Evolutionary conservation across 2,329 filamentous ascomycete species (phyloP).

Genomic region (Cercospora berteroae): DNA sequence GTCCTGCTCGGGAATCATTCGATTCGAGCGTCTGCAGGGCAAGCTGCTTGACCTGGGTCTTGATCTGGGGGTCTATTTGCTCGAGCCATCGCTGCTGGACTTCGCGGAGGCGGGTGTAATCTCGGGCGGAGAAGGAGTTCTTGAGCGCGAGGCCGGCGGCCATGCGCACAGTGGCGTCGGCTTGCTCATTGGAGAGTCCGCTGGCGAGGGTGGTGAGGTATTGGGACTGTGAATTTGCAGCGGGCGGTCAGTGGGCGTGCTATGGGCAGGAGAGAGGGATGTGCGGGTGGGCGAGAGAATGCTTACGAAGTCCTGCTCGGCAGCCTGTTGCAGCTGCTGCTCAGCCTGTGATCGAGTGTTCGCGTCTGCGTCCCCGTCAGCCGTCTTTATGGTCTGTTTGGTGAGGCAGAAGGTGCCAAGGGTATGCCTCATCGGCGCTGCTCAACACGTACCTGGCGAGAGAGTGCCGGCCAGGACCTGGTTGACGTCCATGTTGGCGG

Average conservation of each 20-base stretch:
- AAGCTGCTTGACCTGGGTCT: slow-evolving; percentile 82
- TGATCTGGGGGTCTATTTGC: slow-evolving; percentile 76
- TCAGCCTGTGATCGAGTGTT: slow-evolving; percentile 86
- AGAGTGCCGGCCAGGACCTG: slow-evolving; percentile 96
- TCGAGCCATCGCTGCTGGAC: slow-evolving; percentile 92
- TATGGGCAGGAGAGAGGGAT: neutral
- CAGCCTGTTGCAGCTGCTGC: slow-evolving; percentile 87
- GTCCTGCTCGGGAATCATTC: slow-evolving; percentile 75
- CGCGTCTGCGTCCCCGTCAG: slow-evolving; percentile 63
- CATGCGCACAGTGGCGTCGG: slow-evolving; percentile 79
- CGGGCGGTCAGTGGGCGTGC: slow-evolving; percentile 16
- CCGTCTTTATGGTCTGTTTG: slow-evolving; percentile 28
- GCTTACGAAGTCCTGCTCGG: slow-evolving; percentile 91
- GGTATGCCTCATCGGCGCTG: slow-evolving; percentile 30
- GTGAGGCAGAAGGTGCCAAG: slow-evolving; percentile 22
- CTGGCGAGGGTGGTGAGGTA: slow-evolving; percentile 91
- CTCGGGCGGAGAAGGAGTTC: slow-evolving; percentile 95
- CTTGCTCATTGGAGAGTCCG: slow-evolving; percentile 88
- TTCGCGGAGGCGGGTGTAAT: slow-evolving; percentile 80
- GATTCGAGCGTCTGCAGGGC: slow-evolving; percentile 85
- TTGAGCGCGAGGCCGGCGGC: slow-evolving; percentile 96
- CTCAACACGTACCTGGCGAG: slow-evolving; percentile 72
- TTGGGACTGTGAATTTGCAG: slow-evolving; percentile 61
- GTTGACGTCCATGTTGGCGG: slow-evolving; percentile 95
- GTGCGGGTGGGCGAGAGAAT: slow-evolving; percentile 20